phyloP scores from a whole-genome alignment of 805 yeast species.

The Metschnikowia vanudenii region DNA sequence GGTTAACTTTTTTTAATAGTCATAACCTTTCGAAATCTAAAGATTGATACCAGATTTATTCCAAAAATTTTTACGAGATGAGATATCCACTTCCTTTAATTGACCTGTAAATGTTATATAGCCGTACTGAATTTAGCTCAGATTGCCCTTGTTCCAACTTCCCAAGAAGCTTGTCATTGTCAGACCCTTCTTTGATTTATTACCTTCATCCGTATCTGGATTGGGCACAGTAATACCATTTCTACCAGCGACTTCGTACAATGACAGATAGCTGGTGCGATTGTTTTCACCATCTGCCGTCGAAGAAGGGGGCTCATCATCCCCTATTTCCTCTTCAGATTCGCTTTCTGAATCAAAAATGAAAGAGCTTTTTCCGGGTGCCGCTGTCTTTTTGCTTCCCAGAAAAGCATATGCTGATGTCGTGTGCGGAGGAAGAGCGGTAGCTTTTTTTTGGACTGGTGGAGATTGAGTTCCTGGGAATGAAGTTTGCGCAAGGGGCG shows the following conservation, averaged over 20 bases:
- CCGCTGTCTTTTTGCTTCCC: conserved; percentile 23
- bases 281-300: conserved; percentile 9
- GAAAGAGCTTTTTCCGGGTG: conserved; percentile 27
- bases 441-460: conserved; percentile 32
- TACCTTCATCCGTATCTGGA: conserved; percentile 23
- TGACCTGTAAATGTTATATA: background rate
- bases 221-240: conserved; percentile 35
- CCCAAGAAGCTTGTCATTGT: conserved; percentile 28
- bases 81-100: background rate
- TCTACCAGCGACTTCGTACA: conserved; percentile 52
- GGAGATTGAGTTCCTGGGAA: conserved; percentile 17
- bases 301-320: conserved; percentile 16
- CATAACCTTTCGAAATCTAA: no score
- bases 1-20: no score
- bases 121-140: conserved; percentile 4
- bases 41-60: no score
- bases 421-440: conserved; percentile 44
- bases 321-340: conserved; percentile 32
- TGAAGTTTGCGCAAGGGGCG: conserved; percentile 4
- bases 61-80: background rate
- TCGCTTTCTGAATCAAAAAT: conserved; percentile 38
- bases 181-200: conserved; percentile 26
- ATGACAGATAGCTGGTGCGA: conserved; percentile 41
- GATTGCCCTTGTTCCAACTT: conserved; percentile 20
- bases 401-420: conserved; percentile 43